Evolutionary conservation across 257 asterid species (phyloP).

Genomic region (Jacaranda mimosifolia): DNA sequence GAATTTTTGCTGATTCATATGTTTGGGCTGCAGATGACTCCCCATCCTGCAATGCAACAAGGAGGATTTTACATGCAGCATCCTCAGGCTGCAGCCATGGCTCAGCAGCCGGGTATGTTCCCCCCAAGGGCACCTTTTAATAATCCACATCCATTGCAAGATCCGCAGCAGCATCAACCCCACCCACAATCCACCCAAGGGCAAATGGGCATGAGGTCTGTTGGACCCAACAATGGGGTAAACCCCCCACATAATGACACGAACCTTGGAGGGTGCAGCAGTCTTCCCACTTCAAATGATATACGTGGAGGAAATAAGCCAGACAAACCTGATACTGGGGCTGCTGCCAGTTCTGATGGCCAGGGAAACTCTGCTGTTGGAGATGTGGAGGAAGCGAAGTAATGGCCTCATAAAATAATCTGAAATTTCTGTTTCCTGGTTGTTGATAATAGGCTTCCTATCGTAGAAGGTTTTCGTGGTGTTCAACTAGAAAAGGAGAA

Average conservation of each 20-base stretch:
- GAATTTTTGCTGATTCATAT: slow-evolving; percentile 22
- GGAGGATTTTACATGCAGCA: slow-evolving; percentile 87
- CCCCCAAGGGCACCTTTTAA: slow-evolving; percentile 62
- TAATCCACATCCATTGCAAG: slow-evolving; percentile 61
- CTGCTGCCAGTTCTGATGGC: slow-evolving; percentile 46
- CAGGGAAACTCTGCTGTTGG: slow-evolving; percentile 49
- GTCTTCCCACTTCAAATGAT: slow-evolving; percentile 55
- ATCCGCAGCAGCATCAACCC: slow-evolving; percentile 59
- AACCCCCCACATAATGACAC: slow-evolving; percentile 46
- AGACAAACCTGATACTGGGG: slow-evolving; percentile 50
- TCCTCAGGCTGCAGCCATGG: slow-evolving; percentile 73
- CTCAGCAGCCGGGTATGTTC: slow-evolving; percentile 72
- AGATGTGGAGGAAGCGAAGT: slow-evolving; percentile 61
- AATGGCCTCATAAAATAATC: slow-evolving; percentile 17
- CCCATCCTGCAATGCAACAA: slow-evolving; percentile 76
- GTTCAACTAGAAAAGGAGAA: slow-evolving; percentile 15
- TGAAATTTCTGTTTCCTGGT: background rate
- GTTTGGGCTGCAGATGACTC: slow-evolving; percentile 61
- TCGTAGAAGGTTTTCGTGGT: slow-evolving; percentile 19
- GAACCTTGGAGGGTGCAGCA: slow-evolving; percentile 53
- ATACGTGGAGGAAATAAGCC: slow-evolving; percentile 55
- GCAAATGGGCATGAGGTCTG: slow-evolving; percentile 57
- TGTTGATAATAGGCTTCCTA: slow-evolving; percentile 45
- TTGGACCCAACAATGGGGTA: slow-evolving; percentile 57
- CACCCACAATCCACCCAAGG: slow-evolving; percentile 52